Evolutionary conservation across 192 early-diverging fungal genomes (phyloP), one percentile per base, ranked within the genome.

Genomic region (Paraglomus occultum): DNA sequence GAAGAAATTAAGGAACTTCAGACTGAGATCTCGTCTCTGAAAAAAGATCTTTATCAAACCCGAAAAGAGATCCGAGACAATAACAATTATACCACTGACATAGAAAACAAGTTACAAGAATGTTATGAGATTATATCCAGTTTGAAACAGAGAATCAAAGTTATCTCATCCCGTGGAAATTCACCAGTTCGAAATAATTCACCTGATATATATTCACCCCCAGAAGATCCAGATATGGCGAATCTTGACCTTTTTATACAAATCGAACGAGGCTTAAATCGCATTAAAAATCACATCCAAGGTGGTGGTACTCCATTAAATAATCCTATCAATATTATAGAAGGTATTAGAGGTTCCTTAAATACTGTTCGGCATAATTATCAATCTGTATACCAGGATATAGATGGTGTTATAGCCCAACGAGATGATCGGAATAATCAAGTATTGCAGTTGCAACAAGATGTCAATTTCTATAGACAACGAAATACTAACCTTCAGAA

Each of bases 341-440:
- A 61, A 43, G 38, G 40, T 40, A 61, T 61, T 61, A 61, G 59
- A 61, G 39, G 15, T 61, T 43, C 38, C 38, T 61, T 61, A 43
- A 61, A 61, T 61, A 61, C 59, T 61, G 14, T 61, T 61, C 10
- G 15, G 6, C 59, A 43, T 61, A 61, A 61, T 61, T 61, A 61
- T 61, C 39, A 61, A 2, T 43, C 6, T 61, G 40, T 40, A 10
- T 61, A 61, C 40, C 59, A 61, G 59, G 59, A 61, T 61, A 61
- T 61, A 61, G 40, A 61, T 61, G 14, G 38, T 42, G 18, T 61
- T 43, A 61, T 61, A 0, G 14, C 40, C 2, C 59, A 61, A 61
- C 8, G 38, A 43, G 39, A 61, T 61, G 14, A 61, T 42, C 0
- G 45, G 10, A 46, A 64, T 48, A 64, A 31, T 31, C 31, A 31